Evolutionary conservation across 2,329 filamentous ascomycete species (phyloP), one percentile per base, ranked within the genome.

Genomic region (Apiospora pterosperma): DNA sequence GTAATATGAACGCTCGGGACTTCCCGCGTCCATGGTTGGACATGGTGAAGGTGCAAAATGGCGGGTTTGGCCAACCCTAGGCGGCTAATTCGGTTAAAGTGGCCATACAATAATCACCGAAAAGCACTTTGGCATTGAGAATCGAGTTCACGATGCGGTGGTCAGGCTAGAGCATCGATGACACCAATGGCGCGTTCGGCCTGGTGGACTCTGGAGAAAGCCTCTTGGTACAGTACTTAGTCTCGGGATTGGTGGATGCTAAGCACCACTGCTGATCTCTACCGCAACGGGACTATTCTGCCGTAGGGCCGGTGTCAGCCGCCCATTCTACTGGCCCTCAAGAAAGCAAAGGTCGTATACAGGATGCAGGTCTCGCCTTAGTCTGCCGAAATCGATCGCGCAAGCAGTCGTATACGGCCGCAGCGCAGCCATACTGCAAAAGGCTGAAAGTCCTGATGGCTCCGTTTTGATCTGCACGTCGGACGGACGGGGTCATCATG

Each of bases 71-170:
- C 48, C 48, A 55, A 34, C 25, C 6, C 28, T 55, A 55, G 48
- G 48, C 48, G 59, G 59, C 59, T 61, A 61, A 39, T 61, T 41
- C 59, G 59, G 59, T 38, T 61, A 61, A 61, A 61, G 28, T 61
- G 59, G 36, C 59, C 36, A 25, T 41, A 28, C 36, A 31, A 41
- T 21, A 41, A 41, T 61, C 36, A 4, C 59, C 59, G 36, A 61
- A 61, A 21, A 41, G 23, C 59, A 31, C 36, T 28, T 41, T 61
- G 16, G 36, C 59, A 61, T 61, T 36, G 36, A 31, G 59, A 38
- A 28, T 41, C 16, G 36, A 41, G 36, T 28, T 36, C 36, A 28
- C 28, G 48, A 55, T 5, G 14, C 19, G 36, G 36, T 34, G 48
- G 48, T 34, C 48, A n/a, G 48, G 48, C 34, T 28, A 55, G 48